Conservation (phyloP, 2,329 filamentous ascomycete genomes). For the Colletotrichum navitas region DNA sequence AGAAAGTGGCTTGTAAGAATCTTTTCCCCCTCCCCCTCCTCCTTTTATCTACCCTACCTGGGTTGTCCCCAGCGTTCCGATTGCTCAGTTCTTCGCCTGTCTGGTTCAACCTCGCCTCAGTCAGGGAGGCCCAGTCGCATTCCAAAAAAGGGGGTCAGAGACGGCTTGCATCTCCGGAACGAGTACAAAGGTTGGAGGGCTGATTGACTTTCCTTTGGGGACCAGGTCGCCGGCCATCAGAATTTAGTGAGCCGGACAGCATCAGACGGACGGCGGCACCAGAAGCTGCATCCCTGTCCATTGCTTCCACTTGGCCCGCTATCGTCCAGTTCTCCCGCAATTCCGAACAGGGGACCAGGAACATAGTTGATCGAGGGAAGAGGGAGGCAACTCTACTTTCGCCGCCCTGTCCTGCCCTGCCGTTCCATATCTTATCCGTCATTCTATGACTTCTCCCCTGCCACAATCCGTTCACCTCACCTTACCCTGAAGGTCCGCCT, state of each 20-base stretch:
- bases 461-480: slow-evolving; percentile 4
- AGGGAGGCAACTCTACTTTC: slow-evolving; percentile 1
- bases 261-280: slow-evolving; percentile 5
- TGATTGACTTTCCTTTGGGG: slow-evolving; percentile 15
- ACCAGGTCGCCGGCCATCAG: slow-evolving; percentile 13
- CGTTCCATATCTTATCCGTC: slow-evolving; percentile 17
- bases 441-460: slow-evolving; percentile 7
- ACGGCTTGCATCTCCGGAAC: not conserved
- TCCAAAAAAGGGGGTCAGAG: not conserved
- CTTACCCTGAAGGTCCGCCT: slow-evolving; percentile 11
- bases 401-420: slow-evolving; percentile 14
- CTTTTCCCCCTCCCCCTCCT: not conserved
- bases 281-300: slow-evolving; percentile 37
- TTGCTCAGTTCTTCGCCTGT: slow-evolving; percentile 22
- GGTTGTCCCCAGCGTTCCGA: slow-evolving; percentile 25
- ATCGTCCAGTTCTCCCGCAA: slow-evolving; percentile 21
- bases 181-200: not conserved
- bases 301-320: slow-evolving; percentile 29
- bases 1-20: slow-evolving; percentile 38
- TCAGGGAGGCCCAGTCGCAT: not conserved
- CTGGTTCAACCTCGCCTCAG: slow-evolving; percentile 23
- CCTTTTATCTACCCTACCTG: not conserved
- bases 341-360: slow-evolving; percentile 21
- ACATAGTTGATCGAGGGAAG: slow-evolving; percentile 6
- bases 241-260: slow-evolving; percentile 11